phyloP scores from a whole-genome alignment of 192 early-diverging fungal genomes.

The Umbelopsis ramanniana region DNA sequence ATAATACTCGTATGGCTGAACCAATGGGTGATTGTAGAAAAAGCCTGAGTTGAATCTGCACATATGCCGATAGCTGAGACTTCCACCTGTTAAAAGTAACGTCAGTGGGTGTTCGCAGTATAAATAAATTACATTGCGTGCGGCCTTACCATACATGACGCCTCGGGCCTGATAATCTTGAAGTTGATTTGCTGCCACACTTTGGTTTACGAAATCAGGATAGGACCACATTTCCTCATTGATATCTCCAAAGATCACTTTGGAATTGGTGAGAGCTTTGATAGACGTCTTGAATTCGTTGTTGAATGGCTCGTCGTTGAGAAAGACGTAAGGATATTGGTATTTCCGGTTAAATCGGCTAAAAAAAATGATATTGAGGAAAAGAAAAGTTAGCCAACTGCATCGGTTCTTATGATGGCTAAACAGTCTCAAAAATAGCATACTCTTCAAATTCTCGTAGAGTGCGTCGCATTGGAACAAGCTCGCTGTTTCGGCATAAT shows the following conservation, averaged over 20 bases:
- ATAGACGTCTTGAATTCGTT: slow-evolving; percentile 62
- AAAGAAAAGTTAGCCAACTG: neutral
- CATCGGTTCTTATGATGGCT: no score
- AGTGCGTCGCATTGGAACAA: slow-evolving; percentile 63
- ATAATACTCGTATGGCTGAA: slow-evolving; percentile 71
- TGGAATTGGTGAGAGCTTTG: slow-evolving; percentile 47
- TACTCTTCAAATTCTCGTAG: slow-evolving; percentile 71
- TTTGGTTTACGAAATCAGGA: slow-evolving; percentile 72
- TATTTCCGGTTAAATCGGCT: slow-evolving; percentile 71
- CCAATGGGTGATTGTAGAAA: slow-evolving; percentile 58
- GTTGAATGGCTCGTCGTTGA: slow-evolving; percentile 74
- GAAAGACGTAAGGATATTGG: slow-evolving; percentile 80
- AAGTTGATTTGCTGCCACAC: slow-evolving; percentile 57
- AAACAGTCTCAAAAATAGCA: neutral
- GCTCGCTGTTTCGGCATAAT: slow-evolving; percentile 70
- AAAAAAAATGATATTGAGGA: neutral
- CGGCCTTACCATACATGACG: slow-evolving; percentile 65
- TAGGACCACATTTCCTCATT: slow-evolving; percentile 76
- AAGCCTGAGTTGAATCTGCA: slow-evolving; percentile 72
- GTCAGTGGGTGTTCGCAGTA: neutral
- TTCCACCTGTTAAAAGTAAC: slow-evolving; percentile 43
- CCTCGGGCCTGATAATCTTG: slow-evolving; percentile 56
- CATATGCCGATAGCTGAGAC: slow-evolving; percentile 85
- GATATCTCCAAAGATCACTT: slow-evolving; percentile 71
- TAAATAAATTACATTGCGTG: neutral